These are phyloP conservation scores for Cordyceps farinosa DNA, from an alignment of 2,329 filamentous ascomycete species.

Conservation along the genomic window DNA sequence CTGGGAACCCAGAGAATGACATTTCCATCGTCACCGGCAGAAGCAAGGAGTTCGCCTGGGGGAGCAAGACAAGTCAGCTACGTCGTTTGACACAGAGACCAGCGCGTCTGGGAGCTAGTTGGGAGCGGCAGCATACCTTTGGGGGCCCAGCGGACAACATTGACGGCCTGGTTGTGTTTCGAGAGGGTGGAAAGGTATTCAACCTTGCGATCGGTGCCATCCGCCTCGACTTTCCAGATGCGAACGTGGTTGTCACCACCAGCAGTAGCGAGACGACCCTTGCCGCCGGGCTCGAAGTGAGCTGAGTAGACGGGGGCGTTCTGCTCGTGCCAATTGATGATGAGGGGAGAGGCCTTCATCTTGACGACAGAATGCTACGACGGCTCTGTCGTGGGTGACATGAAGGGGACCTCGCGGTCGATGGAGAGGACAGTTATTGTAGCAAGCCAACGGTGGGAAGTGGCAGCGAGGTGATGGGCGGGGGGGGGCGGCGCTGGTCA, in stretches of 20 bases:
- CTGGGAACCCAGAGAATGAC: constrained; percentile 94
- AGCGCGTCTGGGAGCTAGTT: not conserved
- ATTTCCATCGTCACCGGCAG: constrained; percentile 95
- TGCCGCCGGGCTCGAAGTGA: constrained; percentile 91
- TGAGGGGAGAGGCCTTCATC: constrained; percentile 95
- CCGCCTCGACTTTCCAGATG: constrained; percentile 85
- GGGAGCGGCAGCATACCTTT: constrained; percentile 60
- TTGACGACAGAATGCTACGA: constrained; percentile 31
- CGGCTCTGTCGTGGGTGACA: constrained; percentile 6
- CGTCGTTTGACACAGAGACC: not conserved
- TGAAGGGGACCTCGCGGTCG: constrained; percentile 6
- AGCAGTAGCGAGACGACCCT: constrained; percentile 86
- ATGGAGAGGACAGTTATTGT: not conserved
- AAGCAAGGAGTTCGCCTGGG: constrained; percentile 85
- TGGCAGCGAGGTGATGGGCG: not conserved
- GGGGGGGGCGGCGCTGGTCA: not conserved
- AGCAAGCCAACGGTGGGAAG: constrained; percentile 1
- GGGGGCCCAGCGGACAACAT: constrained; percentile 94
- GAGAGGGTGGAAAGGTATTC: constrained; percentile 87
- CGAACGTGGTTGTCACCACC: constrained; percentile 96
- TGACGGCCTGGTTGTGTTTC: constrained; percentile 96
- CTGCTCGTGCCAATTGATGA: constrained; percentile 98
- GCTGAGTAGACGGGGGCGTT: constrained; percentile 96
- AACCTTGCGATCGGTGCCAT: constrained; percentile 82
- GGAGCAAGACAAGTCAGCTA: constrained; percentile 21